phyloP scores from a whole-genome alignment of 192 early-diverging fungal genomes.

The Coemansia erecta region DNA sequence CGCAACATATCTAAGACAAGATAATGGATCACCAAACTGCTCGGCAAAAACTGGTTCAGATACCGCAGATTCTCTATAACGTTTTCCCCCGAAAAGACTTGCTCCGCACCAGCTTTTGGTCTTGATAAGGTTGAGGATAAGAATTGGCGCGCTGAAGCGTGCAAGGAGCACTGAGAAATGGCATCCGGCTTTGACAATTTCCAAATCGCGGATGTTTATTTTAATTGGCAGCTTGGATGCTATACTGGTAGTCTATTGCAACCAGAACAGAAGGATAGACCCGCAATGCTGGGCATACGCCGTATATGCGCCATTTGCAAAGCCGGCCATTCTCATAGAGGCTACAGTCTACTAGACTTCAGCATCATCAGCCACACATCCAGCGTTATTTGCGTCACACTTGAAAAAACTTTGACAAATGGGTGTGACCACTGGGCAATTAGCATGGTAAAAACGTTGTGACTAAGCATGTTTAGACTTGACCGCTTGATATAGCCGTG shows the following conservation, averaged over 20 bases:
- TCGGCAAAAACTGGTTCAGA: slow-evolving; percentile 86
- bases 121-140: slow-evolving; percentile 95
- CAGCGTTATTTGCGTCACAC: slow-evolving; percentile 89
- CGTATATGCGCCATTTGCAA: slow-evolving; percentile 81
- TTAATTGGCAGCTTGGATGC: slow-evolving; percentile 93
- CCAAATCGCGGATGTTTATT: slow-evolving; percentile 86
- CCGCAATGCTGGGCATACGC: slow-evolving; percentile 97
- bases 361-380: slow-evolving; percentile 97
- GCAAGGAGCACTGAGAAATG: slow-evolving; percentile 92
- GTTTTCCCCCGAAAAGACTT: slow-evolving; percentile 80
- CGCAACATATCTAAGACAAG: slow-evolving; percentile 98
- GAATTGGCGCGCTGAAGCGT: slow-evolving; percentile 85
- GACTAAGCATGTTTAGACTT: slow-evolving; percentile 85
- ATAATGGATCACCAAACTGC: slow-evolving; percentile 77
- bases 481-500: slow-evolving; percentile 98
- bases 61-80: slow-evolving; percentile 79
- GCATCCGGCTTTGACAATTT: slow-evolving; percentile 83
- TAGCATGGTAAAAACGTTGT: slow-evolving; percentile 85
- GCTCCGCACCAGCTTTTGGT: slow-evolving; percentile 85
- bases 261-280: slow-evolving; percentile 94
- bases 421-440: slow-evolving; percentile 91
- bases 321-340: slow-evolving; percentile 86
- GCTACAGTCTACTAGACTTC: slow-evolving; percentile 97
- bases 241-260: slow-evolving; percentile 86
- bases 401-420: slow-evolving; percentile 98